phyloP scores from a whole-genome alignment of 2,329 filamentous ascomycete species.

The Seiridium unicorne region DNA sequence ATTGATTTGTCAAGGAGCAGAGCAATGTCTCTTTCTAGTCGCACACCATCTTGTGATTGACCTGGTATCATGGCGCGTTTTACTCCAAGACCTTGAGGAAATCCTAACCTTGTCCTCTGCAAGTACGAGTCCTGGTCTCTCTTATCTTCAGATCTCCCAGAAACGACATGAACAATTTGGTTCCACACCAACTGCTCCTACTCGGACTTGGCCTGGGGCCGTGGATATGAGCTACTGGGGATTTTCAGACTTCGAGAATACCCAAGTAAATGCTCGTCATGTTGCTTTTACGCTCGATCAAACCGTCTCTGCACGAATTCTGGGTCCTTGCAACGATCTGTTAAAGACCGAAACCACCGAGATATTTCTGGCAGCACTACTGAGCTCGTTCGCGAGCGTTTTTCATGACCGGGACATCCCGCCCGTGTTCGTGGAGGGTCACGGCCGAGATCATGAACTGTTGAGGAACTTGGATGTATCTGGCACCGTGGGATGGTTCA shows the following conservation, averaged over 20 bases:
- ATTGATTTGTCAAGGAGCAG: constrained; percentile 15
- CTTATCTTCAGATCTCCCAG: constrained; percentile 22
- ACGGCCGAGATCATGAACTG: constrained; percentile 4
- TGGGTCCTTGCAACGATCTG: constrained; percentile 6
- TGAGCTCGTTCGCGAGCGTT: constrained; percentile 1
- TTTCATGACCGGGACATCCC: constrained; percentile 3
- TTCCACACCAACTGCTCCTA: constrained; percentile 35
- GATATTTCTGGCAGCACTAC: constrained; percentile 1
- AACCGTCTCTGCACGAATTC: background rate
- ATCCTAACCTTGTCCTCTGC: background rate
- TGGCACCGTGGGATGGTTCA: constrained; percentile 10
- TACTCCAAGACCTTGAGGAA: constrained; percentile 41
- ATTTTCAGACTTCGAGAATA: background rate
- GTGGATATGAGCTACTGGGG: background rate
- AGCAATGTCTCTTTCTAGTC: constrained; percentile 27
- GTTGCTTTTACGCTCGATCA: constrained; percentile 1
- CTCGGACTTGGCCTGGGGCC: background rate
- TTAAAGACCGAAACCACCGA: constrained; percentile 4
- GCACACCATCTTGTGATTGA: constrained; percentile 40
- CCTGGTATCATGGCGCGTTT: constrained; percentile 43
- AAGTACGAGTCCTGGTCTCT: background rate
- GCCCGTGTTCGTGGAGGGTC: constrained; percentile 4
- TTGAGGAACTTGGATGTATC: constrained; percentile 2
- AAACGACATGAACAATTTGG: constrained; percentile 11
- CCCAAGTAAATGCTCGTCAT: background rate